A percentile compares a stretch with the other conserved stretches of the same genome.
Conservation (phyloP, 768 basidiomycete species). For the Phylloporus rhodoxanthus region DNA sequence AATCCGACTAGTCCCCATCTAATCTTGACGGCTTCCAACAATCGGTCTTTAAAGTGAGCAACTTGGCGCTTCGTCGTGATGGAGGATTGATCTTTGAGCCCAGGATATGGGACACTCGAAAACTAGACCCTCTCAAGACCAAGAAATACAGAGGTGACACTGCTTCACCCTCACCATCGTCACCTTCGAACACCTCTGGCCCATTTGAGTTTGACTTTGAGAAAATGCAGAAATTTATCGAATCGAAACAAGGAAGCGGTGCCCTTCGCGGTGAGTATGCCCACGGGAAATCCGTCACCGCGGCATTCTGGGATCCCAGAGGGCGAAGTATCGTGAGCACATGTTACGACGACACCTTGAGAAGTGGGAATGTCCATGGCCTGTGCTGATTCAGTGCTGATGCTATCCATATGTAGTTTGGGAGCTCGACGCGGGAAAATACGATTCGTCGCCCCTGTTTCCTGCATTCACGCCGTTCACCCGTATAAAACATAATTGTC, state of each 20-base stretch:
- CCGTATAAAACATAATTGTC: constrained; percentile 67
- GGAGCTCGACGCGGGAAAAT: constrained; percentile 54
- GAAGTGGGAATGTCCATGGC: constrained; percentile 41
- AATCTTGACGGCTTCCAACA: constrained; percentile 73
- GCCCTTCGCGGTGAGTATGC: constrained; percentile 57
- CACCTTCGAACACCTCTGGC: constrained; percentile 12
- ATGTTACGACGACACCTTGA: constrained; percentile 72
- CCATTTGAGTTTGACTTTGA: constrained; percentile 35
- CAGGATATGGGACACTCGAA: constrained; percentile 80
- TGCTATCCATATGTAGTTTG: constrained; percentile 48
- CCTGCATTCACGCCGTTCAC: constrained; percentile 59
- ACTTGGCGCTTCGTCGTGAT: not conserved
- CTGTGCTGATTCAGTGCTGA: constrained; percentile 7
- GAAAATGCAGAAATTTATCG: constrained; percentile 42
- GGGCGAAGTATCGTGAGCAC: constrained; percentile 79
- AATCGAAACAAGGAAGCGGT: constrained; percentile 48
- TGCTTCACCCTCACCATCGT: constrained; percentile 21
- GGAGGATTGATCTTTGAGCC: not conserved
- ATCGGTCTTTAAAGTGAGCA: constrained; percentile 59
- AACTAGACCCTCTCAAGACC: constrained; percentile 43
- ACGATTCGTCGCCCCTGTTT: constrained; percentile 46
- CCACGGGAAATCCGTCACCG: constrained; percentile 74
- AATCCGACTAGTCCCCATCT: constrained; percentile 66
- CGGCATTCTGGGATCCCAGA: constrained; percentile 82
- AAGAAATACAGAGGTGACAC: constrained; percentile 13